A percentile compares a stretch with the other conserved stretches of the same genome.
Evolutionary conservation across 805 yeast genomes (phyloP).

Genomic region (Peterozyma xylosa): DNA sequence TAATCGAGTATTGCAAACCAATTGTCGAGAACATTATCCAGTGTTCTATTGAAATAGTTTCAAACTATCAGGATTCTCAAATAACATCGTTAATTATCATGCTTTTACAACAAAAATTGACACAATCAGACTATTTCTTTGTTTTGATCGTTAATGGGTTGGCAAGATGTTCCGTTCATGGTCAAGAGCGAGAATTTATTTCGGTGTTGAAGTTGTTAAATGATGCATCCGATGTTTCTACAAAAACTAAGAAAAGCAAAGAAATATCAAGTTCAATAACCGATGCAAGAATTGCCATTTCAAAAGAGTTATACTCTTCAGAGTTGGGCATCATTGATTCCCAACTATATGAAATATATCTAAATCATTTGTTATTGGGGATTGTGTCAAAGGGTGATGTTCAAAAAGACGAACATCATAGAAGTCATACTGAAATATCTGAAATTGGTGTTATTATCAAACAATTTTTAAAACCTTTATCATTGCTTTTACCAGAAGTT

Average conservation of each 20-base stretch:
- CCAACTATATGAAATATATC: slow-evolving; percentile 46
- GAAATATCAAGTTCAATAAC: slow-evolving; percentile 30
- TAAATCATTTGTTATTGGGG: slow-evolving; percentile 57
- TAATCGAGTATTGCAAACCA: slow-evolving; percentile 10
- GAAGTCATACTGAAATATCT: slow-evolving; percentile 67
- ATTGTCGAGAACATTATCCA: slow-evolving; percentile 61
- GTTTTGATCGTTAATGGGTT: slow-evolving; percentile 52
- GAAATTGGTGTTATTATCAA: slow-evolving; percentile 65
- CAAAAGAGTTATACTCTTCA: slow-evolving; percentile 22
- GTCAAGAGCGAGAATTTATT: slow-evolving; percentile 60
- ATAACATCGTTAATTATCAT: slow-evolving; percentile 75
- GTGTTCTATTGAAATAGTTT: slow-evolving; percentile 60
- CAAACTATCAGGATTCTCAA: slow-evolving; percentile 58
- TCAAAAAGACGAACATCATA: slow-evolving; percentile 56
- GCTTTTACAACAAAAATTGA: slow-evolving; percentile 71
- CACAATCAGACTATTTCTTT: slow-evolving; percentile 44
- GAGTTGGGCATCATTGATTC: slow-evolving; percentile 16
- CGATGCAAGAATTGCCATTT: slow-evolving; percentile 41
- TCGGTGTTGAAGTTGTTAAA: slow-evolving; percentile 54
- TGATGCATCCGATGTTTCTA: slow-evolving; percentile 37
- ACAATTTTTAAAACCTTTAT: slow-evolving; percentile 62
- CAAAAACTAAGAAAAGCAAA: slow-evolving; percentile 25
- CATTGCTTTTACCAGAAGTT: slow-evolving; percentile 59
- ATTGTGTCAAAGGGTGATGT: slow-evolving; percentile 78
- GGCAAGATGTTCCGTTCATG: slow-evolving; percentile 50